Evolutionary conservation across 108 stramenopile genomes (phyloP).

Genomic region (Fragilaria crotonensis): DNA sequence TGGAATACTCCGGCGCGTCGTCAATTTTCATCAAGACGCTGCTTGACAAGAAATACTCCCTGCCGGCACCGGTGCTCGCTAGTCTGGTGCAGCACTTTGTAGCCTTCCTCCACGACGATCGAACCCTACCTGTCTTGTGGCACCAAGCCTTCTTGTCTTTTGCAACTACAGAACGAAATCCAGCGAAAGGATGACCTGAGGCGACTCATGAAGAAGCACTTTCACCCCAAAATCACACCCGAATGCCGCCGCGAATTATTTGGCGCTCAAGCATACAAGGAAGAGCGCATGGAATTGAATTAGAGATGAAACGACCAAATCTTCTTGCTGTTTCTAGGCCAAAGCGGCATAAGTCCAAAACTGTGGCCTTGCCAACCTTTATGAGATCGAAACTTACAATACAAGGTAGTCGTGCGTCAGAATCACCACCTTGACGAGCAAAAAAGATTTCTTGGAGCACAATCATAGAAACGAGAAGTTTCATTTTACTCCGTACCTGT

Average conservation of each 20-base stretch:
- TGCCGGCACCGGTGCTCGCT: slow-evolving; percentile 90
- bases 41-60: slow-evolving; percentile 96
- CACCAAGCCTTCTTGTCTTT: slow-evolving; percentile 92
- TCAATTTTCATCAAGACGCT: slow-evolving; percentile 89
- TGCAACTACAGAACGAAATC: slow-evolving; percentile 85
- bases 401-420: too few relatives aligned
- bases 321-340: too few relatives aligned
- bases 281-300: slow-evolving; percentile 38
- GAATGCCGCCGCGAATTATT: slow-evolving; percentile 95
- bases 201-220: slow-evolving; percentile 82
- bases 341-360: too few relatives aligned
- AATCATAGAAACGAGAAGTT: too few relatives aligned
- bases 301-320: neutral
- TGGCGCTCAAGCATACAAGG: slow-evolving; percentile 73
- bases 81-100: slow-evolving; percentile 89
- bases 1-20: slow-evolving; percentile 92
- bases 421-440: too few relatives aligned
- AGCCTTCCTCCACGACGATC: slow-evolving; percentile 42
- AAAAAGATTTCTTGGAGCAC: too few relatives aligned
- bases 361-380: too few relatives aligned
- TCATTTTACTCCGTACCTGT: too few relatives aligned
- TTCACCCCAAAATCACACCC: slow-evolving; percentile 92
- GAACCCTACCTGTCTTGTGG: slow-evolving; percentile 90
- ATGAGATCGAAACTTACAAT: too few relatives aligned
- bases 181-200: slow-evolving; percentile 63